Percentiles rank a stretch among this genome's conserved stretches.
Evolutionary conservation across 163 green algal species (phyloP).

Genomic region (Scenedesmus sp.): DNA sequence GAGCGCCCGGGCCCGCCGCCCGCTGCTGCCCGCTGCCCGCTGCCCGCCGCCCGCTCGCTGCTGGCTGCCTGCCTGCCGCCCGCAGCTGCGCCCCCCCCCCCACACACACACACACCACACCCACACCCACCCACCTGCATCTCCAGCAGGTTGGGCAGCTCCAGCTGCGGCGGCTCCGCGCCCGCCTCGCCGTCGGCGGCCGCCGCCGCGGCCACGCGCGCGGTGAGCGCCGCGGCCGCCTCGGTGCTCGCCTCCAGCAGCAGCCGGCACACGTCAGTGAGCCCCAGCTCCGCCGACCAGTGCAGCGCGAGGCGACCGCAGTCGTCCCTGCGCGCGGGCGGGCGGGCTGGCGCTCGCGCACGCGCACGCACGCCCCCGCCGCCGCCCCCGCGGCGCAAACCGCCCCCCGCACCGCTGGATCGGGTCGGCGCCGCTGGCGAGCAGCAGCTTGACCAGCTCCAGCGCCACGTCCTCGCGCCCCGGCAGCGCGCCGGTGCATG

Average conservation of each 20-base stretch:
- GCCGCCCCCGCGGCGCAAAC: background rate
- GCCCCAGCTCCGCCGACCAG: conserved; percentile 70
- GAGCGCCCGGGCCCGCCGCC: no score
- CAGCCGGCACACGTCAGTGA: conserved; percentile 33
- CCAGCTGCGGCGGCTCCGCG: background rate
- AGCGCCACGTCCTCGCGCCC: conserved; percentile 42
- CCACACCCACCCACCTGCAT: conserved; percentile 37
- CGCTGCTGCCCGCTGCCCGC: background rate
- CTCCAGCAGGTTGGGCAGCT: conserved; percentile 45
- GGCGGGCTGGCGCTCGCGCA: background rate
- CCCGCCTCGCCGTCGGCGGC: conserved; percentile 7
- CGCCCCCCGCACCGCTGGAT: conserved; percentile 52
- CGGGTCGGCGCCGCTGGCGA: conserved; percentile 54
- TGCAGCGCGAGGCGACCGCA: conserved; percentile 71
- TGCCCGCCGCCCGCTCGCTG: no score
- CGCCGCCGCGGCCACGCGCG: conserved; percentile 11
- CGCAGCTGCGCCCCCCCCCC: no score
- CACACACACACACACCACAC: background rate
- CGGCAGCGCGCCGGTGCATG: conserved; percentile 52
- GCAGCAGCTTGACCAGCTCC: conserved; percentile 57
- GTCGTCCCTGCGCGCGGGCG: conserved; percentile 64
- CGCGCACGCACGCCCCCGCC: background rate
- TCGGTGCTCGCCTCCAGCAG: conserved; percentile 45
- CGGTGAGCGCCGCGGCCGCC: conserved; percentile 15
- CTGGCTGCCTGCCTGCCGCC: no score